These are phyloP conservation scores for Botrytis byssoidea DNA, from an alignment of 2,329 filamentous ascomycete species.

Conservation along the genomic window DNA sequence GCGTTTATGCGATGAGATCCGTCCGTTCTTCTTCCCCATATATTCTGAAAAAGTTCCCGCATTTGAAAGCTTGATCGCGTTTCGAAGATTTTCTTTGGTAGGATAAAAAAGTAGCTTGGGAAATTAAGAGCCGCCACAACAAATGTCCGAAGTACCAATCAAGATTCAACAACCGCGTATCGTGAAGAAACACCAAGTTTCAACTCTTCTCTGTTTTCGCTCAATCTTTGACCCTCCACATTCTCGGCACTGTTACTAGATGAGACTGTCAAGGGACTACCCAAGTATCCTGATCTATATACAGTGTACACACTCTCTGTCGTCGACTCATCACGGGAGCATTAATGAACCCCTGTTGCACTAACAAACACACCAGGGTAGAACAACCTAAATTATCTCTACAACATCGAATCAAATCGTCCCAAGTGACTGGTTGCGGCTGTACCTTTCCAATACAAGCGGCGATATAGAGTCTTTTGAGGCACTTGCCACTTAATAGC, in stretches of 20 bases:
- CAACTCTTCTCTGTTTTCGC: background rate
- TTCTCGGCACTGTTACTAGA: background rate
- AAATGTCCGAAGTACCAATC: conserved; percentile 16
- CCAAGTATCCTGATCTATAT: background rate
- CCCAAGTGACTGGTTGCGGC: background rate
- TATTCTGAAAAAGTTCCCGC: background rate
- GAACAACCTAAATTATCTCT: background rate
- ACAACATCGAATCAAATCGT: conserved; percentile 12
- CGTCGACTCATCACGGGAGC: background rate
- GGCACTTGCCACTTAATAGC: conserved; percentile 8
- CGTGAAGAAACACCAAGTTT: conserved; percentile 3
- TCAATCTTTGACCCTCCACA: conserved; percentile 5
- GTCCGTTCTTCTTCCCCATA: conserved; percentile 5
- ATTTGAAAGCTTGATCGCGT: conserved; percentile 13
- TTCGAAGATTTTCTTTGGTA: conserved; percentile 1
- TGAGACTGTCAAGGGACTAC: background rate
- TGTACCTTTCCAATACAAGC: background rate
- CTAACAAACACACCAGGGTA: background rate
- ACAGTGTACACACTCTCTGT: background rate
- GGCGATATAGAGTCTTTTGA: background rate
- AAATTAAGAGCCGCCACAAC: conserved; percentile 12
- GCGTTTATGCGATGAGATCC: background rate
- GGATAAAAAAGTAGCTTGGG: background rate
- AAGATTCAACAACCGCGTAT: background rate
- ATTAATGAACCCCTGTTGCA: background rate